These are phyloP conservation scores for Avena eriantha DNA, from an alignment of 176 grass and related monocot species.

Conservation along the genomic window DNA sequence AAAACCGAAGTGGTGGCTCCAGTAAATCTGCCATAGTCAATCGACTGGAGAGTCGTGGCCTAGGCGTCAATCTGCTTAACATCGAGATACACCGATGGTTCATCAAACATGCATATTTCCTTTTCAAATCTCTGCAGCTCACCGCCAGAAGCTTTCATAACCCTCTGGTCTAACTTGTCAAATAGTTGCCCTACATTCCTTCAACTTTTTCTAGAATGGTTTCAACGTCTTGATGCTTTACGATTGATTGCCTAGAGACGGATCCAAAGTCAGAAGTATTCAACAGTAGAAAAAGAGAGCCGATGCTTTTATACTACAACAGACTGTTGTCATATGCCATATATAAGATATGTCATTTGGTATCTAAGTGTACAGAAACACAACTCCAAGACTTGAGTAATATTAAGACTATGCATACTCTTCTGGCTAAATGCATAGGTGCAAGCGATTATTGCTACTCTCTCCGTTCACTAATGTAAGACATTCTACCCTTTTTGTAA, in stretches of 20 bases:
- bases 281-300: neutral
- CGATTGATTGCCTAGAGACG: slow-evolving; percentile 70
- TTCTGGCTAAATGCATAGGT: neutral
- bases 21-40: too few relatives aligned
- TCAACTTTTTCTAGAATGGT: slow-evolving; percentile 78
- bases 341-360: neutral
- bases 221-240: slow-evolving; percentile 85
- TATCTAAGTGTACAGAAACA: slow-evolving; percentile 18
- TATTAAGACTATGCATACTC: neutral
- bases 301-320: neutral
- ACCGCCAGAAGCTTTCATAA: slow-evolving; percentile 72
- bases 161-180: slow-evolving; percentile 74
- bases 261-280: slow-evolving; percentile 21
- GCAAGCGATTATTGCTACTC: neutral
- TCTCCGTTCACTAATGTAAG: too few relatives aligned
- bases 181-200: slow-evolving; percentile 45
- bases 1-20: too few relatives aligned
- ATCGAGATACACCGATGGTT: slow-evolving; percentile 89
- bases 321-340: neutral
- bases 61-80: slow-evolving; percentile 58
- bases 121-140: slow-evolving; percentile 94
- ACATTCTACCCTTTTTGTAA: too few relatives aligned
- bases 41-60: too few relatives aligned
- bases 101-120: slow-evolving; percentile 91
- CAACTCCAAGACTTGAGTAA: neutral